Conservation (phyloP, 495 filamentous ascomycete species). For the Cercophora sp. region DNA sequence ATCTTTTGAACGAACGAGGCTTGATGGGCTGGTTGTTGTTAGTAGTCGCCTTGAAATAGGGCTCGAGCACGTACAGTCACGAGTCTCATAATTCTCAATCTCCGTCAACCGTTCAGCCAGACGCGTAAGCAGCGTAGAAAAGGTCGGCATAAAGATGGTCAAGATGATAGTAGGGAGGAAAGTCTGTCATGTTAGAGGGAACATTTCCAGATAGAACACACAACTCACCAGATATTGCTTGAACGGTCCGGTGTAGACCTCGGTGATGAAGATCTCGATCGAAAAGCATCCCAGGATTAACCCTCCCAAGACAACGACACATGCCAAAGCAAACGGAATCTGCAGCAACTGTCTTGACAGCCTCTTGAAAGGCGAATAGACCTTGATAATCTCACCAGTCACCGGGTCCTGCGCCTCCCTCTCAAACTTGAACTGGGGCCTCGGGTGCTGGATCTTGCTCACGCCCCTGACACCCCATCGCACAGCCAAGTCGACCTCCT, state of each 20-base stretch:
- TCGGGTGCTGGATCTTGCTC: slow-evolving; percentile 70
- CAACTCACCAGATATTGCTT: slow-evolving; percentile 72
- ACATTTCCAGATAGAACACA: background rate
- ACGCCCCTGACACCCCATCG: slow-evolving; percentile 91
- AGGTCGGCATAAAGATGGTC: slow-evolving; percentile 72
- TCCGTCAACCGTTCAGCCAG: slow-evolving; percentile 78
- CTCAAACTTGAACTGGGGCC: slow-evolving; percentile 76
- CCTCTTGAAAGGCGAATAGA: slow-evolving; percentile 76
- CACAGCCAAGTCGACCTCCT: slow-evolving; percentile 85
- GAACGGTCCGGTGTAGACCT: slow-evolving; percentile 88
- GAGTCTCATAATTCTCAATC: slow-evolving; percentile 88
- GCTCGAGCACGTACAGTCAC: slow-evolving; percentile 44
- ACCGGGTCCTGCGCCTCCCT: slow-evolving; percentile 70
- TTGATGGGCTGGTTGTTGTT: slow-evolving; percentile 53
- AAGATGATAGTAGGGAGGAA: slow-evolving; percentile 87
- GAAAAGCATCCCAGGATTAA: slow-evolving; percentile 85
- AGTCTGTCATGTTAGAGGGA: slow-evolving; percentile 49
- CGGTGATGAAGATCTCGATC: slow-evolving; percentile 93
- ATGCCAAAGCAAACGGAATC: slow-evolving; percentile 79
- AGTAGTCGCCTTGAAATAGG: background rate
- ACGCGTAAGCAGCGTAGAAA: slow-evolving; percentile 69
- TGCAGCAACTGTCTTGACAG: slow-evolving; percentile 77
- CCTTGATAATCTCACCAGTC: slow-evolving; percentile 75
- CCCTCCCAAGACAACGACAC: slow-evolving; percentile 64
- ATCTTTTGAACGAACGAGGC: slow-evolving; percentile 81